Conservation (phyloP, 78 protist genomes). For the Anaeramoeba flamelloides region DNA sequence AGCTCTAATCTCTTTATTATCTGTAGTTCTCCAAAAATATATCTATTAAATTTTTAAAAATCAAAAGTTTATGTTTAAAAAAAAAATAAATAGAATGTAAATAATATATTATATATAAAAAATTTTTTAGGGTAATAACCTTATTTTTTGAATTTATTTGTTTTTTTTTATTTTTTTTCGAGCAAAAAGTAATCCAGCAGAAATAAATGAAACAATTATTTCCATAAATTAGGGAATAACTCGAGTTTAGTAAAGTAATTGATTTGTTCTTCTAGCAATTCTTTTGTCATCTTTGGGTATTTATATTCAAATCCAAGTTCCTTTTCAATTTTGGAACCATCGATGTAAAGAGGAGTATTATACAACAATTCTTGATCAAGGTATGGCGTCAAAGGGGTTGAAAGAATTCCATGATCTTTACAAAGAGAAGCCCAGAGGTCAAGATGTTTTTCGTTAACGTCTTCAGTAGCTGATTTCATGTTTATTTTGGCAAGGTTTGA, state of each 20-base stretch:
- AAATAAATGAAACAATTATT: no score
- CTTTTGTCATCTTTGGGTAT: conserved; percentile 29
- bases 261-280: background rate
- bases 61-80: no score
- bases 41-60: no score
- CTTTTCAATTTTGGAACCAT: conserved; percentile 56
- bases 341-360: conserved; percentile 54
- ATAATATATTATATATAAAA: no score
- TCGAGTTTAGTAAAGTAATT: background rate
- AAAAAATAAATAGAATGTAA: no score
- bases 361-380: conserved; percentile 67
- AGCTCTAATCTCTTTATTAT: no score
- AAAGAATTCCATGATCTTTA: conserved; percentile 7
- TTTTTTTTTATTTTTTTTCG: no score
- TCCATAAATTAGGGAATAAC: background rate
- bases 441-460: conserved; percentile 69
- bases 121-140: no score
- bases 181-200: no score
- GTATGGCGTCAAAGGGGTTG: conserved; percentile 74
- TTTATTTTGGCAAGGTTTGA: no score
- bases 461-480: conserved; percentile 39
- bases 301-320: conserved; percentile 57
- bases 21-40: no score
- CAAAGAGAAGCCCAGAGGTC: conserved; percentile 77
- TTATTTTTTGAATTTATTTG: no score